Conservation (phyloP, 371 early-diverging fungal genomes). For the Haplosporangium sp. region DNA sequence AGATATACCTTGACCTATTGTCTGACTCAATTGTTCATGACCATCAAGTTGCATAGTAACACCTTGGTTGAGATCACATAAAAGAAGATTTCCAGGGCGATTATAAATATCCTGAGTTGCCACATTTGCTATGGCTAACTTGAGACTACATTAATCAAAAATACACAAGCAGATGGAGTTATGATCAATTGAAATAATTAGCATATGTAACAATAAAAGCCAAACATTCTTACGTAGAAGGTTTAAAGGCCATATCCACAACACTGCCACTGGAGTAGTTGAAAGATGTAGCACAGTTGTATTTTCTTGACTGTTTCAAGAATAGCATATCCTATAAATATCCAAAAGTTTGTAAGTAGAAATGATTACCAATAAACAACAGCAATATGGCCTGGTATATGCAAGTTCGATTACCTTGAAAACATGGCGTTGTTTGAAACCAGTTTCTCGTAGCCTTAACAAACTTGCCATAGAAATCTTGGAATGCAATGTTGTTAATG, state of each 20-base stretch:
- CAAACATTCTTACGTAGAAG: conserved; percentile 16
- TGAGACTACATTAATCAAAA: conserved; percentile 14
- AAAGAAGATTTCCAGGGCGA: conserved; percentile 42
- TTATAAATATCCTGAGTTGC: conserved; percentile 51
- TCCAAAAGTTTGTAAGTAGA: neutral
- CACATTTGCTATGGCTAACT: conserved; percentile 40
- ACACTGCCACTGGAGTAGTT: conserved; percentile 49
- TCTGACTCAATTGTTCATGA: conserved; percentile 9
- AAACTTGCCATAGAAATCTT: conserved; percentile 15
- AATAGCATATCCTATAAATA: conserved; percentile 17
- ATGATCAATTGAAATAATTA: neutral
- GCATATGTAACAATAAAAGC: neutral
- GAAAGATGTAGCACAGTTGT: conserved; percentile 29
- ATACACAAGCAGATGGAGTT: neutral
- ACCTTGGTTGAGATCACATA: conserved; percentile 30
- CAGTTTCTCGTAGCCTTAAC: conserved; percentile 17
- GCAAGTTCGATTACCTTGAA: conserved; percentile 16
- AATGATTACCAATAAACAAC: neutral
- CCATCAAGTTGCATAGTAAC: conserved; percentile 21
- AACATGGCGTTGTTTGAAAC: neutral
- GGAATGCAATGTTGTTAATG: conserved; percentile 2
- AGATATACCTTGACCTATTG: conserved; percentile 10
- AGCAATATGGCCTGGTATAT: no score
- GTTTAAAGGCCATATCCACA: conserved; percentile 47
- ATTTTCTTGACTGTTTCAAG: conserved; percentile 9